A percentile compares a stretch with the other conserved stretches of the same genome.
Evolutionary conservation across 352 stramenopile species (phyloP).

Genomic region (Globisporangium viniferum): DNA sequence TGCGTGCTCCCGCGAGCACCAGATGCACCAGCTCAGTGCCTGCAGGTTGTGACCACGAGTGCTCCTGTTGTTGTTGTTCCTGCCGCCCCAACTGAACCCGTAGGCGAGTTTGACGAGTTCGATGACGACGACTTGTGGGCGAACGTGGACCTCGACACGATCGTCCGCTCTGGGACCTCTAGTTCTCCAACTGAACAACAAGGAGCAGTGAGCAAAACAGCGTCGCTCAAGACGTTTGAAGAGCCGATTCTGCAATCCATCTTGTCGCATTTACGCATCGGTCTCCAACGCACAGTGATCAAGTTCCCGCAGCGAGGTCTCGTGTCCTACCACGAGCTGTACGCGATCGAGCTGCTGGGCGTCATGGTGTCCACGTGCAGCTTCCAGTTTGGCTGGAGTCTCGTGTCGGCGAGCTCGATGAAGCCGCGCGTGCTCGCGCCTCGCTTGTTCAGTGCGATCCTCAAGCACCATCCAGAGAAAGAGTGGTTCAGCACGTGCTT

Average conservation of each 20-base stretch:
- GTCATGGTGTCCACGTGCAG: constrained; percentile 53
- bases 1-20: constrained; percentile 31
- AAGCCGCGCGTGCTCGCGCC: constrained; percentile 56
- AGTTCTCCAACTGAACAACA: neutral
- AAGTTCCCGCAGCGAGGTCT: constrained; percentile 34
- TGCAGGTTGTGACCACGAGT: constrained; percentile 10
- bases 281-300: constrained; percentile 56
- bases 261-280: constrained; percentile 31
- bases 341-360: constrained; percentile 63
- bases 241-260: constrained; percentile 26
- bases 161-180: constrained; percentile 1
- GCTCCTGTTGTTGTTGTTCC: neutral
- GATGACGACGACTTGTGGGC: constrained; percentile 43
- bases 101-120: constrained; percentile 42
- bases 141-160: constrained; percentile 38
- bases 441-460: constrained; percentile 46
- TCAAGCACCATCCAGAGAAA: constrained; percentile 59
- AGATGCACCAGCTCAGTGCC: constrained; percentile 27
- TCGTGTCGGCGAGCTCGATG: constrained; percentile 29
- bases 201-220: neutral
- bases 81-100: neutral
- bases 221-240: constrained; percentile 27
- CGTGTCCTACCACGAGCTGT: constrained; percentile 49
- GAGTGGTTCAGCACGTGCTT: constrained; percentile 70
- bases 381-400: constrained; percentile 62